phyloP scores from a whole-genome alignment of 331 rosid species.

The Acacia concinna region DNA sequence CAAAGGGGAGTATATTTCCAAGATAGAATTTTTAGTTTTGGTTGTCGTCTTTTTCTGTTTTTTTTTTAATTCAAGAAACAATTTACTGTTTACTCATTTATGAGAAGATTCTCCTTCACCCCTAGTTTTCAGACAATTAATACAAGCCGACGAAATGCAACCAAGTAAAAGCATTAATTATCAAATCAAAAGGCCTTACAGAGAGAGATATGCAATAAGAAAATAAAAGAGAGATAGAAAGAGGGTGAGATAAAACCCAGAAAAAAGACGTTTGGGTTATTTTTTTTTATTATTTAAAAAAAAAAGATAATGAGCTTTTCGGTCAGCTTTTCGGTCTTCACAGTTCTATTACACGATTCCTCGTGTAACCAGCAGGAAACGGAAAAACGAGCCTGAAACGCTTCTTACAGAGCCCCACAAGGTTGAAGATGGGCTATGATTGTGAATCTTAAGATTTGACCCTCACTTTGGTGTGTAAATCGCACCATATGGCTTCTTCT shows the following conservation, averaged over 20 bases:
- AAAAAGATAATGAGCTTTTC: not conserved
- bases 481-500: slow-evolving; percentile 48
- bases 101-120: not conserved
- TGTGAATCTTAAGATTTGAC: not conserved
- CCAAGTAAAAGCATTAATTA: not conserved
- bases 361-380: not conserved
- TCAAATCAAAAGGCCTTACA: not conserved
- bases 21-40: not conserved
- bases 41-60: not conserved
- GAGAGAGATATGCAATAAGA: not conserved
- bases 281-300: no score
- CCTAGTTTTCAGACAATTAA: not conserved
- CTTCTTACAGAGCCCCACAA: not conserved
- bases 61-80: not conserved
- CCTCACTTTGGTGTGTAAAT: not conserved
- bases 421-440: not conserved
- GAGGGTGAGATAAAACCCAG: not conserved
- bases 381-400: not conserved
- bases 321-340: not conserved
- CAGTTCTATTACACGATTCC: not conserved
- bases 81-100: not conserved
- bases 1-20: no score
- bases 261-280: not conserved
- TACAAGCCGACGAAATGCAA: not conserved
- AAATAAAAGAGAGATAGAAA: not conserved